Evolutionary conservation across 2,329 filamentous ascomycete species (phyloP), one percentile per base, ranked within the genome.

Genomic region (Aspergillus hiratsukae): DNA sequence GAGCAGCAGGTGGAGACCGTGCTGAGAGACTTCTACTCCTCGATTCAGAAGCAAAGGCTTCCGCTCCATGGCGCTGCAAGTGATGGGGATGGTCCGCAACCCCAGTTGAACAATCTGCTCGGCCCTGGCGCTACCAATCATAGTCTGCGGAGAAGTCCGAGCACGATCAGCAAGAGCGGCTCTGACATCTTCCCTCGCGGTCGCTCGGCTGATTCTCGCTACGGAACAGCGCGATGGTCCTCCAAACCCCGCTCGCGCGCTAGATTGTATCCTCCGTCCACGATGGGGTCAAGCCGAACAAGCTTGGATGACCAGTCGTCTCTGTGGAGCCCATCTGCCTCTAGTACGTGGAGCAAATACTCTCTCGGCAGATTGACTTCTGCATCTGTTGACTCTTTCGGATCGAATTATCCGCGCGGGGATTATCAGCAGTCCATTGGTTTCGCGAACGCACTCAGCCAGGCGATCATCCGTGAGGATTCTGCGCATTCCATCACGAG

Each of bases 381-480:
- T 3, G 89, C 94, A 80, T 97, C 92, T 4, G 89, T 97, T 66
- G 91, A 96, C 70, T 96, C 92, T 1, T 87, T 97, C 64, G 88
- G 87, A 21, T 91, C 90, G 1, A 83, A 86, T 35, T 87, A 87
- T 72, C 86, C 85, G 4, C 83, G 87, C 49, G 86, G 85, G 45
- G 91, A 96, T 66, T 97, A 93, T 72, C 91, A 97, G 74, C 92
- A 96, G 74, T 95, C 91, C 0, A 96, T 99, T 69, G 94, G 94
- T 0, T 99, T 99, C 69, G 94, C 94, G 54, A 97, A 96, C 71
- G 94, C 94, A 3, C 81, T 99, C 10, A 96, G 91, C 66, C 93
- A 97, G 71, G 93, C 93, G 37, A 99, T 97, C 62, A 96, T 96
- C 63, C 89, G 94, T 4, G 93, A 97, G 48, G 82, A 83, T 63